Evolutionary conservation across 176 grass and related monocot genomes (phyloP).

Genomic region (Eragrostis nindensis): DNA sequence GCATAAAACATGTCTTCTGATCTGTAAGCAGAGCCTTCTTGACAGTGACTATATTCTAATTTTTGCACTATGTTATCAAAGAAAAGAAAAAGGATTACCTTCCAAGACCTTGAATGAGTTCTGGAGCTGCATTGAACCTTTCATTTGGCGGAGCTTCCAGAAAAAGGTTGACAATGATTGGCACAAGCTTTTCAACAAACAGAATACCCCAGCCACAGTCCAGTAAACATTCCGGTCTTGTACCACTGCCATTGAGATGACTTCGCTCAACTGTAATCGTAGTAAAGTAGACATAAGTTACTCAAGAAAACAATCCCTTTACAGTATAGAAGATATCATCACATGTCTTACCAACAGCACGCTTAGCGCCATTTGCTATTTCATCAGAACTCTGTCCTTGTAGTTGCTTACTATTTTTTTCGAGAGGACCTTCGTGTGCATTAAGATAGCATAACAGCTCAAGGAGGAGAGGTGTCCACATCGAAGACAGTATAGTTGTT

Average conservation of each 20-base stretch:
- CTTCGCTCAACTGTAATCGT: constrained; percentile 50
- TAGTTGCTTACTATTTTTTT: constrained; percentile 56
- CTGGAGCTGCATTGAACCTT: constrained; percentile 75
- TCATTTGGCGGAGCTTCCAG: constrained; percentile 83
- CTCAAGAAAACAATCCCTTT: constrained; percentile 26
- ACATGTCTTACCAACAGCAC: constrained; percentile 46
- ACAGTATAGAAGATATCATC: constrained; percentile 24
- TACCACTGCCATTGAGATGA: constrained; percentile 43
- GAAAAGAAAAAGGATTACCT: constrained; percentile 64
- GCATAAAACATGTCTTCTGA: constrained; percentile 20
- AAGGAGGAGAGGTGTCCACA: constrained; percentile 78
- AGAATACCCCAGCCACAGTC: constrained; percentile 69
- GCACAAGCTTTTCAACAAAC: constrained; percentile 92
- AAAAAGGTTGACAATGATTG: constrained; percentile 83
- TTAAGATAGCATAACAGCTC: constrained; percentile 89
- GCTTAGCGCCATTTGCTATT: constrained; percentile 35
- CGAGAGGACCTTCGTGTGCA: constrained; percentile 55
- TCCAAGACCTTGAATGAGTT: constrained; percentile 87
- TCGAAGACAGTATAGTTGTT: constrained; percentile 61
- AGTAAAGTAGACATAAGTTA: constrained; percentile 36
- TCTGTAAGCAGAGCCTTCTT: constrained; percentile 34
- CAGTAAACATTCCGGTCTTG: constrained; percentile 45
- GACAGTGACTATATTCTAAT: constrained; percentile 1
- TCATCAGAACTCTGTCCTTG: constrained; percentile 43
- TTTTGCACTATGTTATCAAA: constrained; percentile 21